Evolutionary conservation across 192 early-diverging fungal genomes (phyloP), one percentile per base, ranked within the genome.

Genomic region (Gorgonomyces haynaldii): DNA sequence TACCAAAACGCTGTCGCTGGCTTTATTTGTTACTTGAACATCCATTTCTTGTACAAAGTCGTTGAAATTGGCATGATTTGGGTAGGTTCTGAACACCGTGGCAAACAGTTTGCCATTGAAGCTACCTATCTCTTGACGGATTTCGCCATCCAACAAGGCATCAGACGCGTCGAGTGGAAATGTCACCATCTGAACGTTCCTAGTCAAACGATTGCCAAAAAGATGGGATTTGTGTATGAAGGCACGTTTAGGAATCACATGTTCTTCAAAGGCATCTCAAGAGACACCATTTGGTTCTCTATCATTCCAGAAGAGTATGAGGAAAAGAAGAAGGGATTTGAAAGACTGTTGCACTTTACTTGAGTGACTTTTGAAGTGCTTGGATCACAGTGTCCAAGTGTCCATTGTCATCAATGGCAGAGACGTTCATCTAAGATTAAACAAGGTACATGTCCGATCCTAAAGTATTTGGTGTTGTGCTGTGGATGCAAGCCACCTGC

Each of bases 401-500:
- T 12, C 54, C 53, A 27, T 53, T 40, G 17, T 59, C 23, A 1
- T 61, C 64, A 42, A 54, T 57, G 12, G 64, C 64, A n/a, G 58
- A 58, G 7, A 74, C 58, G 40, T 69, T 74, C 71, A 74, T 74
- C n/a, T n/a, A n/a, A n/a, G n/a, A n/a, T n/a, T n/a, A n/a, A n/a
- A n/a, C n/a, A n/a, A n/a, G n/a, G n/a, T n/a, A n/a, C n/a, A 37
- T 74, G 71, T 23, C 85, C 91, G 28, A 96, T 71, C 42, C 94
- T 85, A 78, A 98, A 98, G 73, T 98, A 98, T 56, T 88, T 81
- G 19, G 80, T 60, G 1, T 84, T 83, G 44, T 87, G 76, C 34
- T 78, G 73, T 10, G 72, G 69, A 44, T 91, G 84, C 34, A 98
- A 80, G 41, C 94, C 94, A 53, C 89, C 94, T 29, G 94, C 94